Evolutionary conservation across 192 early-diverging fungal genomes (phyloP).

Genomic region (Umbelopsis sp.): DNA sequence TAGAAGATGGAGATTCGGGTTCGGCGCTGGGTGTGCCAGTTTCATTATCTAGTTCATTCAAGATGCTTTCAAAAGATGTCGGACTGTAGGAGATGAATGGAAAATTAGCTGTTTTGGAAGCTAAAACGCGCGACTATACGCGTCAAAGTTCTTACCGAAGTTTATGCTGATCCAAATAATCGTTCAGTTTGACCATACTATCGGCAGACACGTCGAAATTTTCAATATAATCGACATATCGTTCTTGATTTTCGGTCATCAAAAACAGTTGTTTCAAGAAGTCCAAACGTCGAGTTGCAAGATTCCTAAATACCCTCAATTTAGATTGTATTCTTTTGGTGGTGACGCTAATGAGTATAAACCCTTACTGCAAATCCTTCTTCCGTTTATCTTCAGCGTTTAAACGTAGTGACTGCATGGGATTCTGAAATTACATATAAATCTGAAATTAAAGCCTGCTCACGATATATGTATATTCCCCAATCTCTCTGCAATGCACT

Average conservation of each 20-base stretch:
- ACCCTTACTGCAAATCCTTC: neutral
- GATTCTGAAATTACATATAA: neutral
- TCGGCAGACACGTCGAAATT: constrained; percentile 25
- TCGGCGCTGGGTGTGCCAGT: neutral
- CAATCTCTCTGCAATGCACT: neutral
- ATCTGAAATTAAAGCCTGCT: neutral
- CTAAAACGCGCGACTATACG: neutral
- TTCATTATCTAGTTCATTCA: neutral
- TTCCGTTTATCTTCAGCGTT: constrained; percentile 24
- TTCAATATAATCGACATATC: constrained; percentile 22
- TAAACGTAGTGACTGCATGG: constrained; percentile 18
- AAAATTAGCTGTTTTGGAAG: neutral
- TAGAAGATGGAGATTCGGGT: neutral
- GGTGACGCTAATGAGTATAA: neutral
- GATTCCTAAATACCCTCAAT: constrained; percentile 2
- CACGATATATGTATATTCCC: neutral
- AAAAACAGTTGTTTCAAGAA: constrained; percentile 26
- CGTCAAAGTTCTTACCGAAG: constrained; percentile 20
- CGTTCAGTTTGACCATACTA: constrained; percentile 13
- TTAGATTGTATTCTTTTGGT: neutral
- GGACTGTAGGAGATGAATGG: neutral
- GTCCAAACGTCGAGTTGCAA: constrained; percentile 18
- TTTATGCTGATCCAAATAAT: constrained; percentile 25
- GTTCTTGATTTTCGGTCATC: constrained; percentile 21
- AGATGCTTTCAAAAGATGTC: constrained; percentile 7